These are phyloP conservation scores for Amaranthus palmeri DNA, from an alignment of 148 eudicot genomes.

Conservation along the genomic window DNA sequence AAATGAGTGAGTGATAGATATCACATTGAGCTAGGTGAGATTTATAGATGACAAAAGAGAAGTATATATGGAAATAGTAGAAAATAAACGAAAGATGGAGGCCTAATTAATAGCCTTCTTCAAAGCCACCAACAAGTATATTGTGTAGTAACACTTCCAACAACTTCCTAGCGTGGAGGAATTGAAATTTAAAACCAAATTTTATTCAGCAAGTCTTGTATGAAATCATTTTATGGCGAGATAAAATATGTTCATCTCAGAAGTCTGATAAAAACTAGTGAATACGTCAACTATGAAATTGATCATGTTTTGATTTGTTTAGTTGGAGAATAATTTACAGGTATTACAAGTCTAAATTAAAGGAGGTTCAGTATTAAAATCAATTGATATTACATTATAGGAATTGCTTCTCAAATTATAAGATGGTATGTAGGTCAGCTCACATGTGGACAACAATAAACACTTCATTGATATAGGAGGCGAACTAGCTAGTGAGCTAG, in stretches of 20 bases:
- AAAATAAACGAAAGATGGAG: slow-evolving; percentile 2
- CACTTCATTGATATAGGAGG: not conserved
- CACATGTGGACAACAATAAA: too few relatives aligned
- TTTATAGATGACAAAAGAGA: slow-evolving; percentile 8
- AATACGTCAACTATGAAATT: too few relatives aligned
- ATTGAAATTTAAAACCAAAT: not conserved
- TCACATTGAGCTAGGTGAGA: slow-evolving; percentile 3
- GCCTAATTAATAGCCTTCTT: slow-evolving; percentile 28
- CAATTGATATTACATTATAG: too few relatives aligned
- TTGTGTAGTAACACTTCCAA: slow-evolving; percentile 10
- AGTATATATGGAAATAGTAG: slow-evolving; percentile 4
- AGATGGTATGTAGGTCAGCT: too few relatives aligned
- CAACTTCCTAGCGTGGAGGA: slow-evolving; percentile 1
- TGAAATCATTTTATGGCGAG: not conserved
- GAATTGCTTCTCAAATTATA: too few relatives aligned
- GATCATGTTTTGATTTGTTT: too few relatives aligned
- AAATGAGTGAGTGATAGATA: not conserved
- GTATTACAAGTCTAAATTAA: too few relatives aligned
- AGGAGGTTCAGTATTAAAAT: too few relatives aligned
- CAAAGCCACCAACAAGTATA: slow-evolving; percentile 11
- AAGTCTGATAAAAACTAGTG: too few relatives aligned
- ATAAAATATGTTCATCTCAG: too few relatives aligned
- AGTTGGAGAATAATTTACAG: too few relatives aligned
- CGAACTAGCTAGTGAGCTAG: not conserved
- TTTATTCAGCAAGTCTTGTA: not conserved